Evolutionary conservation across 371 early-diverging fungal species (phyloP).

Genomic region (Coemansia linderi): DNA sequence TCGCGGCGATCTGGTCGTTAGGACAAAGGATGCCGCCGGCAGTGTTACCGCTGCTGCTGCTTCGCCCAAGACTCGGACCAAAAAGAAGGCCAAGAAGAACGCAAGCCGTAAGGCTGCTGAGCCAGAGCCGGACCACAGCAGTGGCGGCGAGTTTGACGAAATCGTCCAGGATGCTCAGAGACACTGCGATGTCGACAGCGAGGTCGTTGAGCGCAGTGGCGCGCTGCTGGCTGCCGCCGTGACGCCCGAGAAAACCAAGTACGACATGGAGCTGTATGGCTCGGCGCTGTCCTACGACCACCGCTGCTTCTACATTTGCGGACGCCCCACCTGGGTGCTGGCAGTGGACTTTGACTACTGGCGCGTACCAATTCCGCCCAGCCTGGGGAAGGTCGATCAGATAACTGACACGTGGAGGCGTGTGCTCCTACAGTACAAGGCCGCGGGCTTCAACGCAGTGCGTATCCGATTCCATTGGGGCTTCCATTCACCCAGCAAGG

Average conservation of each 20-base stretch:
- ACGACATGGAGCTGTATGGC: constrained; percentile 43
- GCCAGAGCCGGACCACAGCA: constrained; percentile 12
- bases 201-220: constrained; percentile 39
- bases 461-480: constrained; percentile 94
- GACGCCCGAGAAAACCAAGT: constrained; percentile 37
- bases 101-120: neutral
- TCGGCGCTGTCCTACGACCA: constrained; percentile 42
- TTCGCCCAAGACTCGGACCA: neutral
- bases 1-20: constrained; percentile 29
- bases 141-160: constrained; percentile 30
- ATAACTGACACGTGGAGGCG: constrained; percentile 44
- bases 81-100: constrained; percentile 4
- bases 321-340: constrained; percentile 39
- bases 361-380: constrained; percentile 25
- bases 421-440: constrained; percentile 68
- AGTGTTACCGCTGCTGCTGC: neutral
- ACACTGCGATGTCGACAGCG: constrained; percentile 38
- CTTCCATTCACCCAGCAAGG: constrained; percentile 77
- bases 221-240: constrained; percentile 35
- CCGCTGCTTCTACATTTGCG: constrained; percentile 49
- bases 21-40: neutral
- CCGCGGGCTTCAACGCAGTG: constrained; percentile 76
- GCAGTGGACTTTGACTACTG: constrained; percentile 53
- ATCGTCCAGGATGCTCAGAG: constrained; percentile 32
- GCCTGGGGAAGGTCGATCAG: constrained; percentile 8